Conservation (phyloP, 306 rosid genomes). For the Cotoneaster glaucophyllus region DNA sequence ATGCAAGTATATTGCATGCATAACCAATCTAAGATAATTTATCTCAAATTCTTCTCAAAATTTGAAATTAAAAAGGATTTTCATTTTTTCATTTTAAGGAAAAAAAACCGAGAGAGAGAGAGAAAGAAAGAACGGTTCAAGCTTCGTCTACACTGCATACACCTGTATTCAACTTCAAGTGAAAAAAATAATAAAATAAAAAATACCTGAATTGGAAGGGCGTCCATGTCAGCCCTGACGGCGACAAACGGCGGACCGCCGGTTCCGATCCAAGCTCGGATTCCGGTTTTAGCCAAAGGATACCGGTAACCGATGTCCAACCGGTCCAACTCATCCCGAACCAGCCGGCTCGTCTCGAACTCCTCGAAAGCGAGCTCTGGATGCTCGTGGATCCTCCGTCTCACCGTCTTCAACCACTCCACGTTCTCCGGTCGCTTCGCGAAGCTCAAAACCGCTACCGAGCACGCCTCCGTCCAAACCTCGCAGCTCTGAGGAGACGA, state of each 20-base stretch:
- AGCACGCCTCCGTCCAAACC: constrained; percentile 55
- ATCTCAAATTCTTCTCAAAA: background rate
- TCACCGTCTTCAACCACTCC: constrained; percentile 54
- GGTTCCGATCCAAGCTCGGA: constrained; percentile 87
- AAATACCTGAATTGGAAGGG: constrained; percentile 94
- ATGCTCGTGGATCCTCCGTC: constrained; percentile 75
- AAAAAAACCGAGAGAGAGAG: background rate
- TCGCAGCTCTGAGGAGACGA: constrained; percentile 25
- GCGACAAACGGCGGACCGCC: constrained; percentile 89
- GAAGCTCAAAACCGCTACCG: constrained; percentile 52
- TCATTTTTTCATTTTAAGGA: background rate
- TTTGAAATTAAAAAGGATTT: background rate
- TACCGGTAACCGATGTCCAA: constrained; percentile 56
- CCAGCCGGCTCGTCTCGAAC: constrained; percentile 64
- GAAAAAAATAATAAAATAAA: background rate
- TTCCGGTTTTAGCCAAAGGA: constrained; percentile 75
- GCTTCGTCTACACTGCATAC: background rate
- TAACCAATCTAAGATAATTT: background rate
- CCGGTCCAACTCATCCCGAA: constrained; percentile 69
- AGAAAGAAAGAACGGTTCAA: background rate
- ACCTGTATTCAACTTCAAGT: background rate
- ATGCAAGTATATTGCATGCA: background rate
- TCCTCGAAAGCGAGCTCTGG: constrained; percentile 94
- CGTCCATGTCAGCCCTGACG: constrained; percentile 96
- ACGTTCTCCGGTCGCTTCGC: constrained; percentile 59